Conservation (phyloP, 2,329 filamentous ascomycete species). For the Malbranchea zuffiana region DNA sequence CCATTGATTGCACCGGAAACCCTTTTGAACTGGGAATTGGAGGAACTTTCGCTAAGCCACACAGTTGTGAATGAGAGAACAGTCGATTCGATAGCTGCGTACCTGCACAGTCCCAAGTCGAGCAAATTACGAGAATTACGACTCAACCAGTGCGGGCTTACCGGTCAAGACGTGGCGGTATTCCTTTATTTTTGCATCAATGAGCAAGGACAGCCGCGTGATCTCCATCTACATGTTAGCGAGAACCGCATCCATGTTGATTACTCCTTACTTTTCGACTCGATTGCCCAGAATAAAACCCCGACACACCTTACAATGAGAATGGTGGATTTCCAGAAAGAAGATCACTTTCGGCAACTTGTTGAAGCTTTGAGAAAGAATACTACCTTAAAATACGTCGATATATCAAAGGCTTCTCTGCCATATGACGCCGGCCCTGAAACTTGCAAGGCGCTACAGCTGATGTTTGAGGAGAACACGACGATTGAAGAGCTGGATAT, state of each 20-base stretch:
- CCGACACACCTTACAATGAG: constrained; percentile 55
- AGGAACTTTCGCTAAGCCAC: constrained; percentile 55
- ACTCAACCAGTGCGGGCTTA: constrained; percentile 56
- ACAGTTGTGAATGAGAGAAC: constrained; percentile 52
- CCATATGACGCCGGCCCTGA: constrained; percentile 58
- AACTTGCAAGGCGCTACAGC: constrained; percentile 52
- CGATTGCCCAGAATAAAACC: constrained; percentile 42
- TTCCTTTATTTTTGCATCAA: constrained; percentile 53
- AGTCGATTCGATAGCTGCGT: constrained; percentile 54
- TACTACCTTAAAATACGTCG: constrained; percentile 51
- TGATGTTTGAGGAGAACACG: constrained; percentile 57
- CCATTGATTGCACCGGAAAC: constrained; percentile 56
- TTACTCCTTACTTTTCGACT: constrained; percentile 33
- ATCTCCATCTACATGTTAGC: constrained; percentile 56
- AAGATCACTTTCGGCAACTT: constrained; percentile 52
- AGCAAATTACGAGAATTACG: constrained; percentile 50
- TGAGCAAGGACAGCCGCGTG: constrained; percentile 39
- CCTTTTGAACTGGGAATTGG: constrained; percentile 54
- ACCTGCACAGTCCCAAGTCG: constrained; percentile 52
- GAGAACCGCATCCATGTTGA: constrained; percentile 44
- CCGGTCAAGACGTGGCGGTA: constrained; percentile 52
- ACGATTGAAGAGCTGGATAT: constrained; percentile 57
- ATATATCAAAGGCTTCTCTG: constrained; percentile 59
- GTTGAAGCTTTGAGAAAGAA: constrained; percentile 53
- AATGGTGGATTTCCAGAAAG: constrained; percentile 58